Conservation (phyloP, 1,284 basidiomycete species). For the Marasmius sp. region DNA sequence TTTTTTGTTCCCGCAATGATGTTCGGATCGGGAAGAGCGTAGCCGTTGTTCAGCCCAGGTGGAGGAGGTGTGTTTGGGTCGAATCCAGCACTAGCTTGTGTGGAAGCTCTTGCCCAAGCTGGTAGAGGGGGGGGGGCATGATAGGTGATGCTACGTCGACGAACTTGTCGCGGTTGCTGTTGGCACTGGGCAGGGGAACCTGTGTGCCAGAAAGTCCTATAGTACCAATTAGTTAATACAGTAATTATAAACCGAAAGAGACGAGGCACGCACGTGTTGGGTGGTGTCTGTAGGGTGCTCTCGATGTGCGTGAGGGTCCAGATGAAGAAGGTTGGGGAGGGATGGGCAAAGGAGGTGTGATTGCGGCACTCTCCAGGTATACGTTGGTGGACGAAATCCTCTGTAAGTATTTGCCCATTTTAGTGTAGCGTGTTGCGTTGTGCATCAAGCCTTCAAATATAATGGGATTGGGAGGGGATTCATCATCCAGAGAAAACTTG, state of each 20-base stretch:
- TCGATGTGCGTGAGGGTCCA: neutral
- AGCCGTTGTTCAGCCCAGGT: neutral
- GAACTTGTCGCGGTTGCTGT: neutral
- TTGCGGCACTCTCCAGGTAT: too few relatives aligned
- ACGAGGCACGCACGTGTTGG: neutral
- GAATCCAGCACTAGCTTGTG: neutral
- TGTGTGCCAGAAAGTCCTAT: neutral
- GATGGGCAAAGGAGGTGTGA: neutral
- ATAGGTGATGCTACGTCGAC: neutral
- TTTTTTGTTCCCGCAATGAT: neutral
- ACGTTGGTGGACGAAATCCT: too few relatives aligned
- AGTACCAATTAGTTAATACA: neutral
- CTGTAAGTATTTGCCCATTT: too few relatives aligned
- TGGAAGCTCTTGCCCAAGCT: neutral
- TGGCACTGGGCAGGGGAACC: neutral
- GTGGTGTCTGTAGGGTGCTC: neutral
- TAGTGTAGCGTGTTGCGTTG: too few relatives aligned
- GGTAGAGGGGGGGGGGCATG: neutral
- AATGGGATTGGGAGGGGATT: neutral
- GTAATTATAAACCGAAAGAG: neutral
- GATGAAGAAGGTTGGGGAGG: neutral
- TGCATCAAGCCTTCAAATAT: neutral
- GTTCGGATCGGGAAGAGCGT: constrained; percentile 1
- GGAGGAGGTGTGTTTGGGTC: neutral
- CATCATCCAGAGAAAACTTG: neutral